Percentiles rank a stretch among this genome's conserved stretches.
Evolutionary conservation across 2,329 filamentous ascomycete genomes (phyloP).

Genomic region (Dothiorella sarmentorum): DNA sequence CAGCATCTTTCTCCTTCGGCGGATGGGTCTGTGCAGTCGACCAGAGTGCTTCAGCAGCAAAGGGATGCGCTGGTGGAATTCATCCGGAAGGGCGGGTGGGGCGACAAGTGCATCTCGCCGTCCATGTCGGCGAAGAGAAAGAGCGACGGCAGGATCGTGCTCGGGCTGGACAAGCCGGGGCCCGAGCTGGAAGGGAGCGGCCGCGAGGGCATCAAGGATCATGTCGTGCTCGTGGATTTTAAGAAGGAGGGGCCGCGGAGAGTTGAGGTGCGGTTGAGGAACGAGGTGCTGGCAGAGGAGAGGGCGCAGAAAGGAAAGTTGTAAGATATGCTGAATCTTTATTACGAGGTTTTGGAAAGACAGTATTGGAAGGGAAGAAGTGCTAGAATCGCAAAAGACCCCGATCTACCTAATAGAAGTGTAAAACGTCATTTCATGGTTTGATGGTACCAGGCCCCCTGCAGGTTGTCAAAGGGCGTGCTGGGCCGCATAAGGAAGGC

Average conservation of each 20-base stretch:
- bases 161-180: constrained; percentile 54
- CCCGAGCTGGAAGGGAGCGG: constrained; percentile 51
- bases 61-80: constrained; percentile 42
- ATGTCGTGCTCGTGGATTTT: constrained; percentile 57
- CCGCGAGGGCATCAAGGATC: constrained; percentile 51
- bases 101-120: constrained; percentile 42
- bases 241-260: constrained; percentile 55
- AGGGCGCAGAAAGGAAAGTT: constrained; percentile 57
- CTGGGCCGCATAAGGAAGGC: neutral
- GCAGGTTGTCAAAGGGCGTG: neutral
- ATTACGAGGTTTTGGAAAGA: too few species aligned
- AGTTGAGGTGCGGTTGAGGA: constrained; percentile 48
- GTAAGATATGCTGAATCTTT: too few species aligned
- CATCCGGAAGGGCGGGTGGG: constrained; percentile 52
- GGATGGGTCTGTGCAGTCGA: constrained; percentile 26
- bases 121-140: constrained; percentile 36
- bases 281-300: constrained; percentile 53
- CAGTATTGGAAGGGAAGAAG: neutral
- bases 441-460: too few species aligned
- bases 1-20: constrained; percentile 47
- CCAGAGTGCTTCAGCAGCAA: constrained; percentile 41
- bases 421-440: too few species aligned
- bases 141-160: constrained; percentile 50
- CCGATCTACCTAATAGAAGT: neutral
- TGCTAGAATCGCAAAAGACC: too few species aligned